Base-by-base conservation (phyloP, 192 early-diverging fungal genomes). In the Umbelopsis vinacea region DNA sequence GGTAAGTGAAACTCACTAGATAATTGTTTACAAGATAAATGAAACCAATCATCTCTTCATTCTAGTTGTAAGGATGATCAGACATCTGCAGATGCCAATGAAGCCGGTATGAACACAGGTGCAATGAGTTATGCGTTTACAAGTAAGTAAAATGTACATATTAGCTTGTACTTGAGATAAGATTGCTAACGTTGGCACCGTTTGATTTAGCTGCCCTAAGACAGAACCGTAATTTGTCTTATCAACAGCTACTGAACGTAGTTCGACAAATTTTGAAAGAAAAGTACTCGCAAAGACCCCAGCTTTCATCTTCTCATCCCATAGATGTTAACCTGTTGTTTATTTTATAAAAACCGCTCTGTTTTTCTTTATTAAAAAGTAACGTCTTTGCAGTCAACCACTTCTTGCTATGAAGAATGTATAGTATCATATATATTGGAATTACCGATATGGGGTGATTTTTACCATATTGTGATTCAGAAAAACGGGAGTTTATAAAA, bases 121-220 rank as follows among this genome's bases (percentile, higher is more conserved):
- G 92, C 91, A 21, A 92, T 93, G 90, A 88, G 89, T 45, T 85
- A 92, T 53, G 90, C 93, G 0, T 90, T 94, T 21, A 86, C 87
- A 29, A 82, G 81, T 43, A 85, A 79, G 81, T 82, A 53, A 48
- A 66, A 72, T 35, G 6, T 17, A 26, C 5, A 3, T 46, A 24
- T 23, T 48, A 19, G 21, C 29, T 53, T 38, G 26, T 21, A 66
- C 52, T 69, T 35, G 48, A 50, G 12, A 52, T 46, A n/a, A 38
- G 23, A 24, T n/a, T 29, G 23, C 14, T 23, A 35, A 43, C 35
- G 46, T 24, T 71, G 14, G 52, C 22, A 33, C 33, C 52, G 46
- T 54, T 29, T 17, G 48, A 24, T 35, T 48, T 73, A 69, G 54
- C 50, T 66, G 75, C 85, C 29, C 72, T 93, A 70, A 76, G 83